phyloP scores from a whole-genome alignment of 108 stramenopile species.

The Bacterosira constricta region DNA sequence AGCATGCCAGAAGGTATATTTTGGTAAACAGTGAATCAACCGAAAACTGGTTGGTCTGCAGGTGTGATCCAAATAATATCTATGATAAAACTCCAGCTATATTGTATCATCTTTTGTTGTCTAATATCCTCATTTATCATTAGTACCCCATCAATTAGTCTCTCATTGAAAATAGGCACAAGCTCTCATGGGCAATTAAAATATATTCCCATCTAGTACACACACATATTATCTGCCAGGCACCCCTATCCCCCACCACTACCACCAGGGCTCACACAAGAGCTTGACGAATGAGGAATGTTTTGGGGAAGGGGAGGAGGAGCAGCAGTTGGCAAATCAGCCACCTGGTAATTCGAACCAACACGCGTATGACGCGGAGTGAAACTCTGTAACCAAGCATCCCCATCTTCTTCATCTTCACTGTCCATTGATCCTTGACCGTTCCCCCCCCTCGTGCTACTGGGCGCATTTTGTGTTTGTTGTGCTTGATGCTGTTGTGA shows the following conservation, averaged over 20 bases:
- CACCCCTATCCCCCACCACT: background rate
- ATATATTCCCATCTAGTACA: too few species aligned
- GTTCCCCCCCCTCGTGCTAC: too few species aligned
- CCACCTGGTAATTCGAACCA: slow-evolving; percentile 30
- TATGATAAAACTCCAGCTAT: too few species aligned
- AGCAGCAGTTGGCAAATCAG: slow-evolving; percentile 22
- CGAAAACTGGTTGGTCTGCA: too few species aligned
- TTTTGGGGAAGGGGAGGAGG: background rate
- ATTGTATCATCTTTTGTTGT: too few species aligned
- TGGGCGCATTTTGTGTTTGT: background rate
- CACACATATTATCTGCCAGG: background rate
- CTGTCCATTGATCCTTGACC: background rate
- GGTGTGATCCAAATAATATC: too few species aligned
- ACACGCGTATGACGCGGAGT: slow-evolving; percentile 32
- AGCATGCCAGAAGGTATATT: too few species aligned
- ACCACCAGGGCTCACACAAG: background rate
- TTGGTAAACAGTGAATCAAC: too few species aligned
- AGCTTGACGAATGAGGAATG: background rate
- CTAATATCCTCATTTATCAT: too few species aligned
- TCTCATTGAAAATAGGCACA: too few species aligned
- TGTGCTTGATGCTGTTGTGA: background rate
- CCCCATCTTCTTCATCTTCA: slow-evolving; percentile 8
- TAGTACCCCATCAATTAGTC: too few species aligned
- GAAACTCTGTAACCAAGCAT: slow-evolving; percentile 25
- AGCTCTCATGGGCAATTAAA: too few species aligned